phyloP scores from a whole-genome alignment of 2,329 filamentous ascomycete genomes.

The Talaromyces piceae region DNA sequence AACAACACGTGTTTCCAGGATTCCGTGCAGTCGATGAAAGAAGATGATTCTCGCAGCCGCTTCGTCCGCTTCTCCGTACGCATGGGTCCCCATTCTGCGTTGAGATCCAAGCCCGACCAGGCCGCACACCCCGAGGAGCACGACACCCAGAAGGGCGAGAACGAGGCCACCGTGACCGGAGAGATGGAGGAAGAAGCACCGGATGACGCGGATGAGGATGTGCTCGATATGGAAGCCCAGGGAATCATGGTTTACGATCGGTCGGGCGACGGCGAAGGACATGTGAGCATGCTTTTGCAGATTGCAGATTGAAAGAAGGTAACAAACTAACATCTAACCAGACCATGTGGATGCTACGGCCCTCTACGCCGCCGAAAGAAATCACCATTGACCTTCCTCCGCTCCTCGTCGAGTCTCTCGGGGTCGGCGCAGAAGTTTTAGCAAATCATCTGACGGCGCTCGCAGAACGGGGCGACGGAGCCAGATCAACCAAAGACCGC shows the following conservation, averaged over 20 bases:
- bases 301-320: background rate
- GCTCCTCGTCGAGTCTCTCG: slow-evolving; percentile 84
- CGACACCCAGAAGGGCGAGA: slow-evolving; percentile 4
- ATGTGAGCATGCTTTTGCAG: no score
- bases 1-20: slow-evolving; percentile 75
- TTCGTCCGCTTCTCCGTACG: slow-evolving; percentile 74
- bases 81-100: slow-evolving; percentile 61
- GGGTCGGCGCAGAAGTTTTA: slow-evolving; percentile 88
- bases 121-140: slow-evolving; percentile 1
- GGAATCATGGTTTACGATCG: slow-evolving; percentile 98
- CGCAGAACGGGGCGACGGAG: slow-evolving; percentile 71
- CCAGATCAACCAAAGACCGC: slow-evolving; percentile 64
- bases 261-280: slow-evolving; percentile 75
- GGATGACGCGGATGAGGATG: slow-evolving; percentile 37
- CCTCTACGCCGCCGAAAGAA: slow-evolving; percentile 78
- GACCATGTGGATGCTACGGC: slow-evolving; percentile 99
- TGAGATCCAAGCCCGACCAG: slow-evolving; percentile 37
- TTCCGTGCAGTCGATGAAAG: slow-evolving; percentile 79
- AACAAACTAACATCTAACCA: slow-evolving; percentile 34
- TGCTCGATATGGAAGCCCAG: slow-evolving; percentile 83
- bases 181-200: slow-evolving; percentile 25
- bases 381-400: slow-evolving; percentile 91
- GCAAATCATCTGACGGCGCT: slow-evolving; percentile 87
- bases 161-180: slow-evolving; percentile 4
- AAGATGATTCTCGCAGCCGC: slow-evolving; percentile 87